Evolutionary conservation across 495 filamentous ascomycete species (phyloP), one percentile per base, ranked within the genome.

Genomic region (Astrothelium subdiscretum): DNA sequence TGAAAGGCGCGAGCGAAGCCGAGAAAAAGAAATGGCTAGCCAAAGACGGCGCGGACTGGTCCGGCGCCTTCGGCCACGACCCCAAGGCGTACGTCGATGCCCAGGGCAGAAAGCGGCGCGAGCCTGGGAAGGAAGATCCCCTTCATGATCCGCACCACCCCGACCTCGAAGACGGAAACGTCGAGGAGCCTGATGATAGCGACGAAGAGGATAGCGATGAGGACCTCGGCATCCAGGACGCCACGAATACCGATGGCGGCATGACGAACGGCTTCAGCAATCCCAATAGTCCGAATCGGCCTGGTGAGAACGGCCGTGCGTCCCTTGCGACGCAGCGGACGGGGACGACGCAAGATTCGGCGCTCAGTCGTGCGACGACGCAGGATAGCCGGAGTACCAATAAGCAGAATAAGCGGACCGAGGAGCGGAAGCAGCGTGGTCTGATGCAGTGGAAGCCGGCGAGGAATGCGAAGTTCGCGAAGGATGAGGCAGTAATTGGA

Each of bases 1-100:
- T 96, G 20, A 85, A 86, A 58, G 74, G 81, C 32, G 86, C 87
- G 1, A 74, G 81, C 6, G 79, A 86, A 8, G 80, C 84, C 38
- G 89, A 96, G 65, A 87, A 83, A 65, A 70, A 83, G 61, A 85
- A 81, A 65, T 96, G 92, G 89, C 76, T 96, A 22, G 79, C 84
- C 35, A 87, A 85, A 67, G 83, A 88, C 59, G 92, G 92, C 3
- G 84, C 83, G 20, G 90, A 96, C 71, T 96, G 92, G 92, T 85
- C 80, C 43, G 89, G 88, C n/a, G 89, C 91, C 0, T 96, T 97
- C 60, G 84, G 84, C 6, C 73, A 85, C 20, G 85, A 87, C 62
- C 83, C 84, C 2, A 76, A 78, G 40, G 77, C 79, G 0, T 81
- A 79, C 59, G 75, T 83, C 35, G 78, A 85, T 62, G 69, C 70